phyloP scores from a whole-genome alignment of 2,329 filamentous ascomycete species.

The Clonostachys sp. region DNA sequence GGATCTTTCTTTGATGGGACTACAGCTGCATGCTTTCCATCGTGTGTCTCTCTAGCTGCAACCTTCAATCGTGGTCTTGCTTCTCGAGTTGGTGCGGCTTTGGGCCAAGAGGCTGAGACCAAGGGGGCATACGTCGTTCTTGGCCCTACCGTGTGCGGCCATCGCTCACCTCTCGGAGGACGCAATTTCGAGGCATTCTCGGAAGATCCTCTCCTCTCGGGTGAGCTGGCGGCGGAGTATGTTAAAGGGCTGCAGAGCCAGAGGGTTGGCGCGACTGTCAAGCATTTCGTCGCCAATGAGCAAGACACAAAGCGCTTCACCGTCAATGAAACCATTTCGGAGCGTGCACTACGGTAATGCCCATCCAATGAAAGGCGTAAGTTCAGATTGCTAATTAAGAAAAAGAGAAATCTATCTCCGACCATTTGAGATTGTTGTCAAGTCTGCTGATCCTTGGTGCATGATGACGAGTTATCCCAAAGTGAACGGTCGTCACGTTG shows the following conservation, averaged over 20 bases:
- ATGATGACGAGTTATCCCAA: constrained; percentile 42
- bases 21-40: constrained; percentile 1
- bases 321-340: constrained; percentile 18
- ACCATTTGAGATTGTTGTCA: constrained; percentile 37
- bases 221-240: constrained; percentile 67
- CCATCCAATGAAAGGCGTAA: no score
- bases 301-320: constrained; percentile 20
- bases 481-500: constrained; percentile 36
- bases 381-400: no score
- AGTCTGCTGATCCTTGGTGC: constrained; percentile 31
- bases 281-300: constrained; percentile 41
- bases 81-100: constrained; percentile 49
- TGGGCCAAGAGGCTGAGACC: constrained; percentile 44
- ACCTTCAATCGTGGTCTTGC: constrained; percentile 59
- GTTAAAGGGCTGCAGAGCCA: constrained; percentile 59
- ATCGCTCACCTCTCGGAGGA: constrained; percentile 80
- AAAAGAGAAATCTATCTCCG: constrained; percentile 30
- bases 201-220: constrained; percentile 74
- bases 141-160: constrained; percentile 64
- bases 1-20: neutral
- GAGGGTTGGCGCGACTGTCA: constrained; percentile 36
- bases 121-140: constrained; percentile 70
- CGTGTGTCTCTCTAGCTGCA: constrained; percentile 19
- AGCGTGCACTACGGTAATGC: constrained; percentile 15
- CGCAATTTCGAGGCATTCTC: constrained; percentile 85